Evolutionary conservation across 2,329 filamentous ascomycete species (phyloP).

Genomic region (Penicillium psychrosexuale): DNA sequence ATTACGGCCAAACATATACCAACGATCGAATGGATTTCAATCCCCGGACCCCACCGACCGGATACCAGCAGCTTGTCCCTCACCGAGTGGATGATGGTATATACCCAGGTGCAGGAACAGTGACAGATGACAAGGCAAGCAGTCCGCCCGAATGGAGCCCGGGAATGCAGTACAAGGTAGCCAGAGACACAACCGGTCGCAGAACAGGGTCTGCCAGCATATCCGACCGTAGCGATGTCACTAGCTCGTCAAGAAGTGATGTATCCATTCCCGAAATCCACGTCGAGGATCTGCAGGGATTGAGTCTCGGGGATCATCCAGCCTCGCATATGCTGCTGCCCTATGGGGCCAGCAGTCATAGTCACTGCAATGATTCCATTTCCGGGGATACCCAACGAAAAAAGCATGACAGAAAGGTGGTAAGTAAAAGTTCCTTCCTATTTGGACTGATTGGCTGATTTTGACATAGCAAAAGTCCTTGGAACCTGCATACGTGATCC

Average conservation of each 20-base stretch:
- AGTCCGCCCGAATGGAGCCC: not conserved
- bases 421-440: not conserved
- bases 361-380: not conserved
- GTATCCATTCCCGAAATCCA: not conserved
- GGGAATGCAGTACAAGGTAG: not conserved
- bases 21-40: not conserved
- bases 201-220: not conserved
- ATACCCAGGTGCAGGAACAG: no score
- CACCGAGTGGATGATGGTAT: not conserved
- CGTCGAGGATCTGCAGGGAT: not conserved
- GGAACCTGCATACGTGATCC: conserved; percentile 1
- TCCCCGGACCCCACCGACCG: not conserved
- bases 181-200: not conserved
- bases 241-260: not conserved
- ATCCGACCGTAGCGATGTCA: not conserved
- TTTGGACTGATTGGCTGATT: not conserved
- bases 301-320: not conserved
- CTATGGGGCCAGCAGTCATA: not conserved
- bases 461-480: not conserved
- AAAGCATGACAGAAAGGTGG: not conserved
- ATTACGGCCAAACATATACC: not conserved
- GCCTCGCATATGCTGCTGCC: not conserved
- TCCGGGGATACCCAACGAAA: not conserved
- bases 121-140: not conserved
- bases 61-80: not conserved